phyloP scores from a whole-genome alignment of 176 grass and related monocot genomes.

The Juncus effusus region DNA sequence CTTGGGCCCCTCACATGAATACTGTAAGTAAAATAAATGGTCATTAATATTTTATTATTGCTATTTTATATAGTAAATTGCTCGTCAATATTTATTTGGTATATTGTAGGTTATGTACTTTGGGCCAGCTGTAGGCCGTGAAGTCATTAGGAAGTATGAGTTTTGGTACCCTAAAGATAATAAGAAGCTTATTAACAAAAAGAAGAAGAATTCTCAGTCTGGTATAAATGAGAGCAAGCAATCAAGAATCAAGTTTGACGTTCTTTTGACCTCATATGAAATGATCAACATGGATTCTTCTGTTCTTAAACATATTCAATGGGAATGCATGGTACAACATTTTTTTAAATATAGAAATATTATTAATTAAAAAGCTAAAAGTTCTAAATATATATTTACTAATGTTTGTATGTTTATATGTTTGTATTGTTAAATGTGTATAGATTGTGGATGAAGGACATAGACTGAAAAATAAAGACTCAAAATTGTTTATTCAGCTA shows the following conservation, averaged over 20 bases:
- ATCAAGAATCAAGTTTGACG: constrained; percentile 94
- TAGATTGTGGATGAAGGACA: constrained; percentile 99
- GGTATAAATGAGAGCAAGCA: constrained; percentile 60
- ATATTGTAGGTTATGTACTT: constrained; percentile 83
- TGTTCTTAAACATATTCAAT: constrained; percentile 79
- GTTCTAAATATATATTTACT: constrained; percentile 8
- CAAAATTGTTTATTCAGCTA: constrained; percentile 88
- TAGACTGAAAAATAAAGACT: constrained; percentile 98
- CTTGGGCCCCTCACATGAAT: constrained; percentile 98
- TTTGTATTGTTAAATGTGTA: background rate
- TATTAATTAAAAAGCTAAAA: too few species aligned
- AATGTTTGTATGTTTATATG: constrained; percentile 15
- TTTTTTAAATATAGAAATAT: constrained; percentile 11
- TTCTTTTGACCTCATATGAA: constrained; percentile 98
- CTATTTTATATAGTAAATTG: constrained; percentile 13
- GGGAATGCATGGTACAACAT: constrained; percentile 93
- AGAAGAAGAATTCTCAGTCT: constrained; percentile 68
- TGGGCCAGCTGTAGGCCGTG: constrained; percentile 68
- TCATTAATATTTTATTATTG: constrained; percentile 18
- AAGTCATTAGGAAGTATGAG: constrained; percentile 75
- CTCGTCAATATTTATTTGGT: constrained; percentile 23
- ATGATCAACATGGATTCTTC: constrained; percentile 99
- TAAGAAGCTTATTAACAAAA: constrained; percentile 66
- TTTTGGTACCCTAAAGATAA: constrained; percentile 91
- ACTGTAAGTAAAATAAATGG: constrained; percentile 57